Evolutionary conservation across 1,284 basidiomycete genomes (phyloP).

Genomic region (Fomitopsis betulina): DNA sequence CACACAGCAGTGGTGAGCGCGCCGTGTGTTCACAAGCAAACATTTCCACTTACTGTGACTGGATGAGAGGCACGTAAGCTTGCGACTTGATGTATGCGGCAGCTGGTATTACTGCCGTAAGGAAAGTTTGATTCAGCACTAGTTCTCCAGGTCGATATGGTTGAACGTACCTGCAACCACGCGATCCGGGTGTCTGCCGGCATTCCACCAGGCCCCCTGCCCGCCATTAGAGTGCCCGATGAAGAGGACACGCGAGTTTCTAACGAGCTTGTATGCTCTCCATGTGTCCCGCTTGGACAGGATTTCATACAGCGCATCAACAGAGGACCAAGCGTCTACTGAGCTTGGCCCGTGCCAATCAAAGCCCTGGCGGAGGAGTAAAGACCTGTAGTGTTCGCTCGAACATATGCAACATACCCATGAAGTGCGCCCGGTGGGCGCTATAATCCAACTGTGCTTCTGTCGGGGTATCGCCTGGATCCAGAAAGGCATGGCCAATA

Average conservation of each 20-base stretch:
- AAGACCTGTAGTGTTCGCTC: background rate
- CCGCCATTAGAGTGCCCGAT: slow-evolving; percentile 93
- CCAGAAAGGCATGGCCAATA: slow-evolving; percentile 53
- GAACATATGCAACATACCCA: slow-evolving; percentile 45
- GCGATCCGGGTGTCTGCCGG: slow-evolving; percentile 73
- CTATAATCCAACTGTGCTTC: slow-evolving; percentile 60
- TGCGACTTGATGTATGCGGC: slow-evolving; percentile 83
- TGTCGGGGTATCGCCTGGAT: slow-evolving; percentile 53
- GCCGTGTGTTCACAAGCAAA: too few relatives aligned
- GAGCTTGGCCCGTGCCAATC: slow-evolving; percentile 83
- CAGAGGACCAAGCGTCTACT: slow-evolving; percentile 51
- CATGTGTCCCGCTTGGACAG: slow-evolving; percentile 33
- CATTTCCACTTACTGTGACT: slow-evolving; percentile 43
- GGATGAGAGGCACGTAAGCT: slow-evolving; percentile 72
- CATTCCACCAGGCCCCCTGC: slow-evolving; percentile 83
- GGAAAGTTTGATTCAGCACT: background rate
- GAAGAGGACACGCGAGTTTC: slow-evolving; percentile 47
- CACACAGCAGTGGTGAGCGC: too few relatives aligned
- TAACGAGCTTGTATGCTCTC: slow-evolving; percentile 36
- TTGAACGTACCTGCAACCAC: slow-evolving; percentile 54
- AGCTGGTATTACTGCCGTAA: slow-evolving; percentile 55
- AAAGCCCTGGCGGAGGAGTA: slow-evolving; percentile 49
- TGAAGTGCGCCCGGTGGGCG: slow-evolving; percentile 68
- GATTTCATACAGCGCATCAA: slow-evolving; percentile 50
- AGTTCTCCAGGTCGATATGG: background rate